Percentiles rank a stretch among this genome's conserved stretches.
These are phyloP conservation scores for Entomophthora muscae DNA, from an alignment of 371 early-diverging fungal genomes.

Conservation along the genomic window DNA sequence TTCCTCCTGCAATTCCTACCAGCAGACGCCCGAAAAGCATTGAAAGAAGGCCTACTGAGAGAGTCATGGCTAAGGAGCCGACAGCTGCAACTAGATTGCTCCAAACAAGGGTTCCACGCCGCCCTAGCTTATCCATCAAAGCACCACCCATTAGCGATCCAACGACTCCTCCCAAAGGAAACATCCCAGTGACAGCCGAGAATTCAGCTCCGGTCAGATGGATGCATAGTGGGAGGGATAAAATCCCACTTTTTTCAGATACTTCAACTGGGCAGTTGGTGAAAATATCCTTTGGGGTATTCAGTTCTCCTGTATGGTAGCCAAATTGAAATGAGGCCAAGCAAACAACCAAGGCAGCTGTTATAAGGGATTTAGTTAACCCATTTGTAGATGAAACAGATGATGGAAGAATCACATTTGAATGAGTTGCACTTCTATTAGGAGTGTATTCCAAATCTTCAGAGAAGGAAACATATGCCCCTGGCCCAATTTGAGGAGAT, in stretches of 20 bases:
- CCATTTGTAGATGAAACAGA: too few species aligned
- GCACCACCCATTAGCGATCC: slow-evolving; percentile 58
- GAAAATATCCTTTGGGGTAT: slow-evolving; percentile 52
- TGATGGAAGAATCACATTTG: too few species aligned
- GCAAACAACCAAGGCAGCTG: slow-evolving; percentile 4
- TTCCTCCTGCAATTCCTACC: slow-evolving; percentile 69
- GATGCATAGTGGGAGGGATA: slow-evolving; percentile 44
- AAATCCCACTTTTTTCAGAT: slow-evolving; percentile 6
- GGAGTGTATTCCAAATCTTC: too few species aligned
- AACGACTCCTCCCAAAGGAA: slow-evolving; percentile 60
- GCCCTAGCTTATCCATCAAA: slow-evolving; percentile 51
- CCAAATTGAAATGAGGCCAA: slow-evolving; percentile 60
- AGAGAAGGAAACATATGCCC: too few species aligned
- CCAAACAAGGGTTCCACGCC: slow-evolving; percentile 43
- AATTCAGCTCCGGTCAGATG: slow-evolving; percentile 60
- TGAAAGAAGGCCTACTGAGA: slow-evolving; percentile 23
- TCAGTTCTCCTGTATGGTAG: slow-evolving; percentile 64
- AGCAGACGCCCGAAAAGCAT: slow-evolving; percentile 64
- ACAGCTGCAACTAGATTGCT: slow-evolving; percentile 36
- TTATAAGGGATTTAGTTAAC: background rate
- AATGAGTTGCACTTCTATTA: too few species aligned
- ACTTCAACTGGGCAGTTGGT: slow-evolving; percentile 29
- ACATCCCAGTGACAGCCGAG: slow-evolving; percentile 45
- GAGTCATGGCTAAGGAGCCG: slow-evolving; percentile 45
- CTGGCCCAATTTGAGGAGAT: too few species aligned